phyloP scores from a whole-genome alignment of 2,329 filamentous ascomycete genomes.

The Aspergillus intermedius region DNA sequence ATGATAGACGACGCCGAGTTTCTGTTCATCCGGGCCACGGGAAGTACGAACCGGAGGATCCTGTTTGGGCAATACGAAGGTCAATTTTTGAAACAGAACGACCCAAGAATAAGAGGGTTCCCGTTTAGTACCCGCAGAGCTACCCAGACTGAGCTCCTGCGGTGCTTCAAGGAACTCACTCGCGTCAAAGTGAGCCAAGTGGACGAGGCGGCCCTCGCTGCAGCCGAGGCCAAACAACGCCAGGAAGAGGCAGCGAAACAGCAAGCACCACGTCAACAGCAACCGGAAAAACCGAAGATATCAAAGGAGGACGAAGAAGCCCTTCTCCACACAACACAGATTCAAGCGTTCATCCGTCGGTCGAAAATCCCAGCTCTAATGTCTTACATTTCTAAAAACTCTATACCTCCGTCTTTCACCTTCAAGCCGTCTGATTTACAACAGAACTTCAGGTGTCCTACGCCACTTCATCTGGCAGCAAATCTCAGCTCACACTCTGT shows the following conservation, averaged over 20 bases:
- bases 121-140: constrained; percentile 89
- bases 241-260: constrained; percentile 31
- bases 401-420: constrained; percentile 61
- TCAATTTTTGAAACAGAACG: constrained; percentile 72
- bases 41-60: constrained; percentile 75
- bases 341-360: constrained; percentile 79
- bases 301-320: constrained; percentile 79
- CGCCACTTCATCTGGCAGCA: constrained; percentile 78
- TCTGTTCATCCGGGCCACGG: constrained; percentile 83
- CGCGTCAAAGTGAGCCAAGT: constrained; percentile 78
- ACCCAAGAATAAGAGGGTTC: constrained; percentile 75
- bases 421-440: constrained; percentile 64
- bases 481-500: constrained; percentile 71
- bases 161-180: constrained; percentile 88
- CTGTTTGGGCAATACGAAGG: constrained; percentile 88
- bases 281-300: constrained; percentile 50
- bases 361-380: constrained; percentile 84
- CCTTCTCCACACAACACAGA: constrained; percentile 76
- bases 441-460: constrained; percentile 72
- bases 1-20: constrained; percentile 79
- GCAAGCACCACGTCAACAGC: constrained; percentile 23
- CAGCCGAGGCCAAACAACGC: constrained; percentile 42
- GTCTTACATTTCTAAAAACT: constrained; percentile 74
- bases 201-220: constrained; percentile 57
- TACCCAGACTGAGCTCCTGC: constrained; percentile 90